Conservation (phyloP, 352 stramenopile genomes). For the Pythium angustatum region DNA sequence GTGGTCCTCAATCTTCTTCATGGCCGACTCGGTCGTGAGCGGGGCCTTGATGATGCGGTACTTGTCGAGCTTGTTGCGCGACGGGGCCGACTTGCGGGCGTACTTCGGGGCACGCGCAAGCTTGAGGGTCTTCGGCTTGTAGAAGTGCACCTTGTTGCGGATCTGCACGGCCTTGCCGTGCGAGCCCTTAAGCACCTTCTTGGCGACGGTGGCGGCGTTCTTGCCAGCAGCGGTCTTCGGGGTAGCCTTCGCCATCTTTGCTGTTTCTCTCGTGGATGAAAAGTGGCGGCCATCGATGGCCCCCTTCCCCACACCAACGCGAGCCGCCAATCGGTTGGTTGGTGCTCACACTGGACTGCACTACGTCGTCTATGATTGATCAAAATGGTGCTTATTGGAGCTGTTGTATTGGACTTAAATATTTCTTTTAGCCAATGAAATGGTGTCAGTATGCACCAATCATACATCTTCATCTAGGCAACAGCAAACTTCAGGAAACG, state of each 20-base stretch:
- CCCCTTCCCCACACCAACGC: background rate
- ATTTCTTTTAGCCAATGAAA: too few relatives aligned
- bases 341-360: conserved; percentile 14
- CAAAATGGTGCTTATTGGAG: too few relatives aligned
- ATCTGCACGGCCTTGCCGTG: conserved; percentile 98
- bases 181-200: conserved; percentile 95
- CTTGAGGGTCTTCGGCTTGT: conserved; percentile 98
- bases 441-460: too few relatives aligned
- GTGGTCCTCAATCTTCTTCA: conserved; percentile 99
- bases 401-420: too few relatives aligned
- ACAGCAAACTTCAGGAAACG: too few relatives aligned
- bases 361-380: background rate
- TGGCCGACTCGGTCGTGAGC: conserved; percentile 99
- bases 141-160: conserved; percentile 99
- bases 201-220: conserved; percentile 92
- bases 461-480: too few relatives aligned
- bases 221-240: conserved; percentile 86
- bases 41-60: conserved; percentile 99
- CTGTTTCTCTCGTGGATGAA: conserved; percentile 57
- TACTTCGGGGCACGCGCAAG: conserved; percentile 96
- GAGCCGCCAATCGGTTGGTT: conserved; percentile 27
- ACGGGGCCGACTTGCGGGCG: conserved; percentile 90
- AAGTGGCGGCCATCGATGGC: conserved; percentile 10
- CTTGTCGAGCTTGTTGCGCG: conserved; percentile 97
- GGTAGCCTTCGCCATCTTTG: conserved; percentile 78